Base-by-base conservation (phyloP, 176 grass and related monocot species). In the Carex myosuroides region DNA sequence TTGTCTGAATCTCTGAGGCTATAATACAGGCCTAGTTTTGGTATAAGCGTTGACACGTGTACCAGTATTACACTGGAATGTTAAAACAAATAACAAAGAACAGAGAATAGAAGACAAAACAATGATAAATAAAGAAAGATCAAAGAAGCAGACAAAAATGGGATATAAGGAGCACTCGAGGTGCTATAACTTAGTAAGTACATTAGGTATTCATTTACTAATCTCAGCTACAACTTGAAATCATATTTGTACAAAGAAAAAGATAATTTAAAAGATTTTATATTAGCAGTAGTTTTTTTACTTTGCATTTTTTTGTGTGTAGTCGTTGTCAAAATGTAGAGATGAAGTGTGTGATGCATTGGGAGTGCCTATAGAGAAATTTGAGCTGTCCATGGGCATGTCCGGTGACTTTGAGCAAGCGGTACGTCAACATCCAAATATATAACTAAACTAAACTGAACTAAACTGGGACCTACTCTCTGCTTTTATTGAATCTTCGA, bases 381-480 rank as follows among this genome's bases (percentile, higher is more conserved):
- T 89, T 39, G 91, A 98, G 86, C 88, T 98, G 6, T 98, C 95
- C 55, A 98, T 98, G 91, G 95, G 92, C 63, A 98, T 98, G 95
- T 95, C 92, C 12, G 81, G 80, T 8, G 92, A 98, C 79, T 98
- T 98, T 64, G 92, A 98, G 83, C 85, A 90, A 90, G 95, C 92
- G 58, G 95, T 98, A 86, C 83, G 89, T 71, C 60, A 60, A 70
- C 72, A 16, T 62, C 1, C 0, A 12, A 44, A 78, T 87, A 6
- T 13, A 6, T 39, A 39, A 39, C 37, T 39, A 39, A 77, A 77
- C 24, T 32, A 32, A 30, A 29, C 24, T 32, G 55, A 30, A 29
- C 0, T 16, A 30, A 55, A 55, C 18, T 32, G 46, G 1, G 10
- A 30, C 20, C 18, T 30, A 22, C 70, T 75, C 21, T 21, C 13